phyloP scores from a whole-genome alignment of 2,329 filamentous ascomycete genomes.

The Pseudogymnoascus pannorum region DNA sequence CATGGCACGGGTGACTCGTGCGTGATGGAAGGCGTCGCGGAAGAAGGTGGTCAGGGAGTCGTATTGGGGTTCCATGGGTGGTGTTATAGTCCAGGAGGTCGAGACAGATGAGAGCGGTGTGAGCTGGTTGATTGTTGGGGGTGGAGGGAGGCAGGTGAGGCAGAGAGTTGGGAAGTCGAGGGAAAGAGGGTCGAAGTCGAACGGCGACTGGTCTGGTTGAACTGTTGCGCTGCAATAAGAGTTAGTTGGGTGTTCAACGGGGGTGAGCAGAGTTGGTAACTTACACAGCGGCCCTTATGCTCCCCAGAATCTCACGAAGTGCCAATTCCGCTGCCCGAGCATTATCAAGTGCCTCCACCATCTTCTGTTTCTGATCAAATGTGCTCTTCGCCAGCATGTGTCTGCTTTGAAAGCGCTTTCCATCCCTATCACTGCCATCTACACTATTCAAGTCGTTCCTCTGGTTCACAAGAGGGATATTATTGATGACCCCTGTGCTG shows the following conservation, averaged over 20 bases:
- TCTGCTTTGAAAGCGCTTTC: constrained; percentile 36
- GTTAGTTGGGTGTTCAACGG: background rate
- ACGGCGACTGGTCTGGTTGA: constrained; percentile 49
- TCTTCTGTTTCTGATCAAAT: constrained; percentile 55
- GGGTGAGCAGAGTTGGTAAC: constrained; percentile 24
- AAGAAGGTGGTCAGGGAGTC: constrained; percentile 64
- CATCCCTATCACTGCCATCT: constrained; percentile 31
- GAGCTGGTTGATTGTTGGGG: constrained; percentile 69
- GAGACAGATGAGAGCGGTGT: constrained; percentile 67
- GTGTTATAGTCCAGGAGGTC: constrained; percentile 73
- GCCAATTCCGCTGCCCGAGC: constrained; percentile 78
- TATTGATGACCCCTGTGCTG: constrained; percentile 69
- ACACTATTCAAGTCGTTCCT: constrained; percentile 37
- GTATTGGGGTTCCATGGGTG: constrained; percentile 66
- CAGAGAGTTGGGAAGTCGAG: constrained; percentile 82
- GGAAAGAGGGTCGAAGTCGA: constrained; percentile 77
- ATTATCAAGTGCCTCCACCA: constrained; percentile 68
- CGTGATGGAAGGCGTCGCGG: constrained; percentile 57
- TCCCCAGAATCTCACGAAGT: constrained; percentile 72
- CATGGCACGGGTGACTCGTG: constrained; percentile 48
- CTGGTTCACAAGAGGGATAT: constrained; percentile 49
- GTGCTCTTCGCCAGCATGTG: constrained; percentile 44
- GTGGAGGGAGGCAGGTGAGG: constrained; percentile 71
- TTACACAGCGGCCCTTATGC: constrained; percentile 76
- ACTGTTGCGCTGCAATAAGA: constrained; percentile 42